Evolutionary conservation across 2,329 filamentous ascomycete genomes (phyloP).

Genomic region (Aspergillus thermomutatus): DNA sequence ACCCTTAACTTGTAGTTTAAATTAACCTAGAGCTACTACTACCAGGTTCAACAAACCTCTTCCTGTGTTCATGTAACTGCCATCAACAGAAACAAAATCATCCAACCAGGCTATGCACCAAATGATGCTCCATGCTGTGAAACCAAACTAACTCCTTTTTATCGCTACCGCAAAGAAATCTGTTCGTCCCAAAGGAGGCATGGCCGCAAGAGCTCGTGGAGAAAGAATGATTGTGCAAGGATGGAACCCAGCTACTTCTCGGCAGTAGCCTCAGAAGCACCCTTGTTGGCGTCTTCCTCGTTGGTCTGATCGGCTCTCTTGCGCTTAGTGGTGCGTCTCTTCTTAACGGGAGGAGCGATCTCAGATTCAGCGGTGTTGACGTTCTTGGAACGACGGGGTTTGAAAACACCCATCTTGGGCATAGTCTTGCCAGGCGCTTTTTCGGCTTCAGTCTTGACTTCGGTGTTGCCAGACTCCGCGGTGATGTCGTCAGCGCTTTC

Average conservation of each 20-base stretch:
- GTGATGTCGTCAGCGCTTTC: conserved; percentile 6
- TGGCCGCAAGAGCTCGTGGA: background rate
- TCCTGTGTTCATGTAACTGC: background rate
- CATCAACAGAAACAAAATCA: background rate
- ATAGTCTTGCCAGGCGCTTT: background rate
- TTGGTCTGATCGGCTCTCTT: background rate
- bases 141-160: background rate
- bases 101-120: background rate
- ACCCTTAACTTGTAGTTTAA: background rate
- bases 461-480: background rate
- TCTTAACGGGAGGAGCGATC: background rate
- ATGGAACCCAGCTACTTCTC: background rate
- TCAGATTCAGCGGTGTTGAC: background rate
- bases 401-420: background rate
- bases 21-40: background rate
- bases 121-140: background rate
- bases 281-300: background rate
- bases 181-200: background rate
- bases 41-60: background rate
- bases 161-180: background rate
- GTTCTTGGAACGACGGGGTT: background rate
- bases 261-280: background rate
- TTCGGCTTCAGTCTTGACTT: background rate
- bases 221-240: background rate
- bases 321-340: background rate